These are phyloP conservation scores for Haplosporangium gracile DNA, from an alignment of 192 early-diverging fungal species.

Conservation along the genomic window DNA sequence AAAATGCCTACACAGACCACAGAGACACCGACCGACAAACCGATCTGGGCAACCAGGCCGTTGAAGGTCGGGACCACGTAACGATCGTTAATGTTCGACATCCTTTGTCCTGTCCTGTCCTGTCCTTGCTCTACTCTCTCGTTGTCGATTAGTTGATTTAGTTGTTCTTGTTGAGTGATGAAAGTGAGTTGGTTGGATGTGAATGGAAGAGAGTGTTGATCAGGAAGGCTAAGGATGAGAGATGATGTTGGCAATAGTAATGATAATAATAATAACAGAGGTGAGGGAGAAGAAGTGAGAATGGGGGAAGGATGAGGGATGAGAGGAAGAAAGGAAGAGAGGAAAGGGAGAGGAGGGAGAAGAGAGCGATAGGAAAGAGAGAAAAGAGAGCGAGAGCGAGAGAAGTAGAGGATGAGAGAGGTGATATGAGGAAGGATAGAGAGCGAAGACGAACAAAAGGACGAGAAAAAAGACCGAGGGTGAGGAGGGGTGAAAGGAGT, in stretches of 20 bases:
- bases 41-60: constrained; percentile 66
- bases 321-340: not conserved
- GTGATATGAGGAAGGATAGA: not conserved
- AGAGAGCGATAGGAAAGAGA: not conserved
- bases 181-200: too few species aligned
- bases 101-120: constrained; percentile 20
- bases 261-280: not conserved
- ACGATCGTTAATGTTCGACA: constrained; percentile 34
- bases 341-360: not conserved
- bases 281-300: not conserved
- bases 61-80: constrained; percentile 61
- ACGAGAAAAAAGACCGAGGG: not conserved
- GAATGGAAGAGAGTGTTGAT: not conserved
- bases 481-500: not conserved
- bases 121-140: not conserved
- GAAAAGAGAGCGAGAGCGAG: constrained; percentile 3
- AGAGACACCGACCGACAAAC: constrained; percentile 61
- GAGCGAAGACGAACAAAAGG: not conserved
- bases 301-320: not conserved
- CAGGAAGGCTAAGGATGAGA: not conserved
- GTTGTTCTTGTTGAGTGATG: not conserved
- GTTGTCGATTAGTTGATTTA: not conserved
- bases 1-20: constrained; percentile 62
- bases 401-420: not conserved
- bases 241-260: not conserved